A percentile compares a stretch with the other conserved stretches of the same genome.
phyloP scores from a whole-genome alignment of 371 early-diverging fungal species.

The Homolaphlyctis polyrhiza region DNA sequence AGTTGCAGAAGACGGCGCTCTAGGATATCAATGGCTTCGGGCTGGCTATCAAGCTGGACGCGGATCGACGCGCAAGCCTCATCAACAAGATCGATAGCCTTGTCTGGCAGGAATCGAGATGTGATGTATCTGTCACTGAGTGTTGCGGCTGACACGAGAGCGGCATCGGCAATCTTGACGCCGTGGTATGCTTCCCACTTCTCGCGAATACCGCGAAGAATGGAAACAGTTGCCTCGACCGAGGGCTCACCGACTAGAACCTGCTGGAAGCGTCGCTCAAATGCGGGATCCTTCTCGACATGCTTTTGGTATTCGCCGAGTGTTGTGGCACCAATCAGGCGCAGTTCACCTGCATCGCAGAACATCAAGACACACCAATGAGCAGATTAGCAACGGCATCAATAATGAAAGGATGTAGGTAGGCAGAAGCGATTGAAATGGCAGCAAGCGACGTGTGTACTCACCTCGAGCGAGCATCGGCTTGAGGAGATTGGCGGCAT shows the following conservation, averaged over 20 bases:
- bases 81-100: constrained; percentile 80
- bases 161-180: constrained; percentile 65
- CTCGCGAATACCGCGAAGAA: constrained; percentile 76
- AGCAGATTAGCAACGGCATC: too few species aligned
- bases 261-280: constrained; percentile 81
- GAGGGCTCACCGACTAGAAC: constrained; percentile 73
- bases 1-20: constrained; percentile 85
- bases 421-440: too few species aligned
- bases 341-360: too few species aligned
- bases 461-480: constrained; percentile 82
- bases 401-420: too few species aligned
- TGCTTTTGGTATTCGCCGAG: constrained; percentile 80
- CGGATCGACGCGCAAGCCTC: constrained; percentile 94
- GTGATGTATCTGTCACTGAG: constrained; percentile 76
- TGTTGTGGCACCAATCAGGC: constrained; percentile 88
- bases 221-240: constrained; percentile 76
- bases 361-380: too few species aligned
- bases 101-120: constrained; percentile 76
- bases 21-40: constrained; percentile 90
- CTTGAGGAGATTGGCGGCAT: constrained; percentile 90
- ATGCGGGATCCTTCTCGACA: constrained; percentile 85
- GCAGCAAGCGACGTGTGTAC: too few species aligned
- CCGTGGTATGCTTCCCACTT: constrained; percentile 70
- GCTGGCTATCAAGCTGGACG: constrained; percentile 92
- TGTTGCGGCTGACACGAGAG: constrained; percentile 74